A percentile compares a stretch with the other conserved stretches of the same genome.
Conservation (phyloP, 352 stramenopile genomes). For the Phytophthora capsici region DNA sequence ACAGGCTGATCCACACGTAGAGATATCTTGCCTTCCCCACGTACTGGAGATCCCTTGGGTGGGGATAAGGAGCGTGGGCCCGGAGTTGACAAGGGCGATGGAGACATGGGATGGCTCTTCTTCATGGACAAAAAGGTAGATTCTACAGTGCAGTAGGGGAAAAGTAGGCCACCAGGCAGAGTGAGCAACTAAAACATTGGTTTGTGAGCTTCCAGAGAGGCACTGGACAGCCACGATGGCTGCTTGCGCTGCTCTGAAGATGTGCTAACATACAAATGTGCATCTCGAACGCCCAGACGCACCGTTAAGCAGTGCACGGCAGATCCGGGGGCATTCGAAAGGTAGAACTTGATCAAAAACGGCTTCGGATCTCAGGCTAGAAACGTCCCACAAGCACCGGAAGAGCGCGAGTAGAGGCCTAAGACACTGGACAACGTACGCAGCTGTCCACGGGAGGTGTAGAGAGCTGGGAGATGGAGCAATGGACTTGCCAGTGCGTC, state of each 20-base stretch:
- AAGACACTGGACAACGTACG: neutral
- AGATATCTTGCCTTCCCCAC: slow-evolving; percentile 76
- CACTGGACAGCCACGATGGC: slow-evolving; percentile 19
- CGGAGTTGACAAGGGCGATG: slow-evolving; percentile 26
- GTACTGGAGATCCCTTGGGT: slow-evolving; percentile 59
- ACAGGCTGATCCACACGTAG: slow-evolving; percentile 79
- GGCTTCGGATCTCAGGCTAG: slow-evolving; percentile 17
- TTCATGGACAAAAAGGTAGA: slow-evolving; percentile 33
- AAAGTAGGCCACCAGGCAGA: slow-evolving; percentile 8
- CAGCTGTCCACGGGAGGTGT: neutral
- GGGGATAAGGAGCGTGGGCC: slow-evolving; percentile 43
- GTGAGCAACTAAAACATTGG: slow-evolving; percentile 12
- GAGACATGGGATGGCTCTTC: slow-evolving; percentile 36
- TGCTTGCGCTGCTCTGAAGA: slow-evolving; percentile 18
- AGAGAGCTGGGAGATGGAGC: neutral
- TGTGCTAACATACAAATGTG: slow-evolving; percentile 17
- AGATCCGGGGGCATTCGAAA: slow-evolving; percentile 26
- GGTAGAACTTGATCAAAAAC: slow-evolving; percentile 1
- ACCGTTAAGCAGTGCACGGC: slow-evolving; percentile 36
- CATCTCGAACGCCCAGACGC: slow-evolving; percentile 17
- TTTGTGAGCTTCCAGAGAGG: slow-evolving; percentile 1
- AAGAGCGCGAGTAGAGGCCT: neutral
- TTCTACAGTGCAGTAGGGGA: slow-evolving; percentile 29
- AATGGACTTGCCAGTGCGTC: slow-evolving; percentile 1
- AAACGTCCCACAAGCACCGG: slow-evolving; percentile 12